Conservation (phyloP, 2,329 filamentous ascomycete genomes). For the Alternaria consortialis region DNA sequence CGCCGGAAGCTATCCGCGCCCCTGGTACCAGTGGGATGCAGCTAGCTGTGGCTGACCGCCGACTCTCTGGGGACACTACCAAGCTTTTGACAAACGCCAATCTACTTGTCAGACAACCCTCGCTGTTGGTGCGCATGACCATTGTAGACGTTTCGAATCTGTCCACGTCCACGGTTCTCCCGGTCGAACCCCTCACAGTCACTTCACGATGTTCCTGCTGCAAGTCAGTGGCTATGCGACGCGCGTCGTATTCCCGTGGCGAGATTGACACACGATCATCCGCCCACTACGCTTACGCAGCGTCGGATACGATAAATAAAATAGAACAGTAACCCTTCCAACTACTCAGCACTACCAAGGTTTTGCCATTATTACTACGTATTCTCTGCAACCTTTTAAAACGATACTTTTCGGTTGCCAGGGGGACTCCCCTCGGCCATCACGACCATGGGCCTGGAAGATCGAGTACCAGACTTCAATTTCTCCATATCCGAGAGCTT, state of each 20-base stretch:
- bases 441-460: constrained; percentile 7
- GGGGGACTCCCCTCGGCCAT: constrained; percentile 6
- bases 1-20: constrained; percentile 19
- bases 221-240: constrained; percentile 21
- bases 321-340: background rate
- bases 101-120: constrained; percentile 1
- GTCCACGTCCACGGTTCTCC: constrained; percentile 6
- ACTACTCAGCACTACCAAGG: background rate
- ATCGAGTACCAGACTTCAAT: background rate
- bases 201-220: constrained; percentile 17
- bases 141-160: constrained; percentile 10
- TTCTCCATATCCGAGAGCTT: background rate
- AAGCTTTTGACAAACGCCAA: constrained; percentile 9
- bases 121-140: constrained; percentile 7
- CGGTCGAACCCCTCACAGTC: constrained; percentile 9
- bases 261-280: constrained; percentile 20
- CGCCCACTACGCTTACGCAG: constrained; percentile 10
- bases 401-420: background rate
- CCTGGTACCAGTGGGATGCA: constrained; percentile 18
- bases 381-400: background rate
- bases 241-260: constrained; percentile 41
- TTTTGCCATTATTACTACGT: background rate
- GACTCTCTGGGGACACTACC: constrained; percentile 7
- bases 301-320: background rate
- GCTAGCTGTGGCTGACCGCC: constrained; percentile 32